Percentiles rank a stretch among this genome's conserved stretches.
Conservation (phyloP, 192 early-diverging fungal genomes). For the Haplosporangium gracile region DNA sequence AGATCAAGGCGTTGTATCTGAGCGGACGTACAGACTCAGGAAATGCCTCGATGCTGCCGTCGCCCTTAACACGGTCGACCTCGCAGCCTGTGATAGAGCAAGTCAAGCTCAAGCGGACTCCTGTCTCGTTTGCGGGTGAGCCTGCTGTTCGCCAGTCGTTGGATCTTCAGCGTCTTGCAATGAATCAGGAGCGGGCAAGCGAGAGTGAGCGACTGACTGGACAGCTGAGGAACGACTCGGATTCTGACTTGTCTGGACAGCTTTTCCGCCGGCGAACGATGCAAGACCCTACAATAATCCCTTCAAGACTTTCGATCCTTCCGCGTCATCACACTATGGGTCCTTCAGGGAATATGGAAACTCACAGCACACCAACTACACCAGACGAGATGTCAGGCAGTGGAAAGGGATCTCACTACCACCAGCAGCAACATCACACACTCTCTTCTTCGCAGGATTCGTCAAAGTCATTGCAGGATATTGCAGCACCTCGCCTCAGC, state of each 20-base stretch:
- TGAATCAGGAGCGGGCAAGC: slow-evolving; percentile 26
- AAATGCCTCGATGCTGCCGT: background rate
- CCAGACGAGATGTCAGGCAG: background rate
- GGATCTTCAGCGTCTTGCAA: slow-evolving; percentile 29
- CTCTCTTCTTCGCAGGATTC: background rate
- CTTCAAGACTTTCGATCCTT: slow-evolving; percentile 1
- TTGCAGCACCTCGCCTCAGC: slow-evolving; percentile 24
- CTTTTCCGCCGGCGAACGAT: slow-evolving; percentile 42
- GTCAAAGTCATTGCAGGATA: slow-evolving; percentile 17
- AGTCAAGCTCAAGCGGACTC: background rate
- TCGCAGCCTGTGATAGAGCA: slow-evolving; percentile 35
- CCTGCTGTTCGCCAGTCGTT: slow-evolving; percentile 27
- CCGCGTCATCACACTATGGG: slow-evolving; percentile 38
- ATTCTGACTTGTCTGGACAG: slow-evolving; percentile 34
- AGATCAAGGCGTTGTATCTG: background rate
- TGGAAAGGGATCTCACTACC: background rate
- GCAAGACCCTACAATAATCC: slow-evolving; percentile 10
- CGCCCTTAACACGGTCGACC: slow-evolving; percentile 19
- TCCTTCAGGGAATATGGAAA: background rate
- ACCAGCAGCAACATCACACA: background rate
- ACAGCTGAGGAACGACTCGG: slow-evolving; percentile 32
- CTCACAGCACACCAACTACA: background rate
- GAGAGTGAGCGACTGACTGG: slow-evolving; percentile 10
- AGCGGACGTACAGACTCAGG: slow-evolving; percentile 15
- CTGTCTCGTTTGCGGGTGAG: slow-evolving; percentile 24